Base-by-base conservation (phyloP, 495 filamentous ascomycete species). In the Aspergillus egyptiacus region DNA sequence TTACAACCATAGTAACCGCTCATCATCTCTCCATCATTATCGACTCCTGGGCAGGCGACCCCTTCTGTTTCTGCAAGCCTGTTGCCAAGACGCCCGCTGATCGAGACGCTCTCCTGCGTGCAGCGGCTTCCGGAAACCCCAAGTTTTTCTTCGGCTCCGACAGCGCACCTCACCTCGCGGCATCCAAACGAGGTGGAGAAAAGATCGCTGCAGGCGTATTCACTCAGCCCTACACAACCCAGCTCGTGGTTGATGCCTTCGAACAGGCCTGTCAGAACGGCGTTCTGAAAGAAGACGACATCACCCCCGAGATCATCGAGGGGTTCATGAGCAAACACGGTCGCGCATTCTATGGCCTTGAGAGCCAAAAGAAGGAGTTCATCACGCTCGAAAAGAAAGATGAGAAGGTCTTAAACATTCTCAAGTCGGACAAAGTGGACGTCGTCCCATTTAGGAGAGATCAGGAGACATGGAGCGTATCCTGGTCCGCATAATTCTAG, bases 31-130 rank as follows among this genome's bases (percentile, higher is more conserved):
- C 76, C 50, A 72, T 95, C 20, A 85, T 84, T 24, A 81, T 86
- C 13, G 86, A 95, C 51, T 80, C 86, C 51, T 85, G 81, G 72
- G 78, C 78, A 0, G 81, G 80, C 46, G 85, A 94, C 54, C 78
- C 85, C 30, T 85, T 87, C 72, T 81, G 79, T 58, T 94, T 89
- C 74, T 95, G 90, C 76, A 95, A 95, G 68, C 89, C 86, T 10
- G 79, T 87, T 28, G 83, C 86, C 46, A 89, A 90, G 64, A 75
- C 72, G 3, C 83, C 87, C 3, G 74, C 75, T 14, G 91, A 95
- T 60, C 79, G 91, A 6, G 76, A 80, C 13, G 86, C 89, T 6
- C 75, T 95, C 42, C 67, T 95, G 48, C 75, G 77, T 36, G 83
- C 88, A 5, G 79, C 79, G 6, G 75, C 77, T 6, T 79, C 72